Evolutionary conservation across 192 early-diverging fungal genomes (phyloP), one percentile per base, ranked within the genome.

Genomic region (Podila horticola): DNA sequence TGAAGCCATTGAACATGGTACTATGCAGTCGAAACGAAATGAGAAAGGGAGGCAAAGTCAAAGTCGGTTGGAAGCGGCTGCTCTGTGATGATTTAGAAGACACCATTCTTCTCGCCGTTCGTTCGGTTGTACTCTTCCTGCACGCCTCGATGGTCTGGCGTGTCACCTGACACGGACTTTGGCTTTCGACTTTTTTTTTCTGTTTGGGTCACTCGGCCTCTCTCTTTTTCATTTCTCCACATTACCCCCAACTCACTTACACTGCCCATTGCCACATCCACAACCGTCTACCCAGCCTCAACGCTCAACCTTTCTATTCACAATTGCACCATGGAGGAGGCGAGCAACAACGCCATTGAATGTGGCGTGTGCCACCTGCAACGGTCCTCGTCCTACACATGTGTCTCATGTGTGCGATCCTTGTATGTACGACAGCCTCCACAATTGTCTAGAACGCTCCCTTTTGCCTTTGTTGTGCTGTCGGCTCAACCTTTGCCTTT

Each of bases 351-450:
- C 26, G 66, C 60, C 30, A 26, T 30, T 26, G 77, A 73, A 48
- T 81, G 77, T 30, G 77, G 77, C 62, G 58, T 73, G 5, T 81
- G 77, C 22, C 70, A 69, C 48, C 51, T 81, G 24, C 77, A 73
- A 49, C 55, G 71, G 38, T 69, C 77, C 11, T 62, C 71, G 52
- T 81, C 77, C 20, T 81, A 81, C 71, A 81, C 77, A 48, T 81
- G 77, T 33, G 66, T 67, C 17, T 60, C 62, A 31, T 81, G 77
- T 52, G 71, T 81, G 20, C 71, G 62, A 15, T 72, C 71, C 28
- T 64, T 66, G 77, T 81, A 81, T 61, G 77, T 81, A 64, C 65
- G 48, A 52, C 45, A 48, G 30, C 38, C 28, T 22, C 57, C 22
- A 22, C 22, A 22, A 8, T 13, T 5, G 57, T 24, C 57, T 28